These are phyloP conservation scores for Erythrobasidium yunnanense DNA, from an alignment of 768 basidiomycete species.

Conservation along the genomic window DNA sequence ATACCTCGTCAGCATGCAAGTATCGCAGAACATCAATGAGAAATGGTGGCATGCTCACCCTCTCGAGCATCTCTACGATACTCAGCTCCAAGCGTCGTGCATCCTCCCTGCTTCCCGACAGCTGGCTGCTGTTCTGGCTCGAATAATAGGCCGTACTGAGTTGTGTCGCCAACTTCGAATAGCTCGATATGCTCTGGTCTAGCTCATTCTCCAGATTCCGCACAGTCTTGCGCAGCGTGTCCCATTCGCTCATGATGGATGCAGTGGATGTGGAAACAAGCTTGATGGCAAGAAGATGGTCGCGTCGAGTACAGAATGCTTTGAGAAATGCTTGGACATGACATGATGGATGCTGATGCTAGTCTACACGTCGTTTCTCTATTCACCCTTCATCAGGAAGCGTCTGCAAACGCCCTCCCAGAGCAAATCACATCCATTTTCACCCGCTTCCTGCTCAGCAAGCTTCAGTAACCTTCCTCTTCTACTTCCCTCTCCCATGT, in stretches of 20 bases:
- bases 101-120: constrained; percentile 56
- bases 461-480: too few relatives aligned
- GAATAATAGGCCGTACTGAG: constrained; percentile 40
- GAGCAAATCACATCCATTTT: too few relatives aligned
- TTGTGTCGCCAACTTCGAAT: constrained; percentile 66
- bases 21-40: constrained; percentile 45
- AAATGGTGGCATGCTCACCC: constrained; percentile 49
- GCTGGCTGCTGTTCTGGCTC: constrained; percentile 44
- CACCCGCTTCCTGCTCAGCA: too few relatives aligned
- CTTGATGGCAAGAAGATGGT: neutral
- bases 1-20: too few relatives aligned
- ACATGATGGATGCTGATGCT: too few relatives aligned
- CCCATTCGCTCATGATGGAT: constrained; percentile 50
- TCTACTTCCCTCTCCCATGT: too few relatives aligned
- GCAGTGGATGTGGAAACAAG: neutral
- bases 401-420: too few relatives aligned
- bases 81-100: constrained; percentile 63
- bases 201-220: constrained; percentile 86
- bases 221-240: constrained; percentile 79
- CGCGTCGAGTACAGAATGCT: too few relatives aligned
- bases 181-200: constrained; percentile 78
- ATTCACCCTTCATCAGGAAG: too few relatives aligned
- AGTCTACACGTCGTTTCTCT: too few relatives aligned
- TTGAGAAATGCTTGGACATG: too few relatives aligned
- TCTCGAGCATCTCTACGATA: constrained; percentile 70